A percentile compares a stretch with the other conserved stretches of the same genome.
Evolutionary conservation across 176 grass and related monocot genomes (phyloP).

Genomic region (Musa schizocarpa): DNA sequence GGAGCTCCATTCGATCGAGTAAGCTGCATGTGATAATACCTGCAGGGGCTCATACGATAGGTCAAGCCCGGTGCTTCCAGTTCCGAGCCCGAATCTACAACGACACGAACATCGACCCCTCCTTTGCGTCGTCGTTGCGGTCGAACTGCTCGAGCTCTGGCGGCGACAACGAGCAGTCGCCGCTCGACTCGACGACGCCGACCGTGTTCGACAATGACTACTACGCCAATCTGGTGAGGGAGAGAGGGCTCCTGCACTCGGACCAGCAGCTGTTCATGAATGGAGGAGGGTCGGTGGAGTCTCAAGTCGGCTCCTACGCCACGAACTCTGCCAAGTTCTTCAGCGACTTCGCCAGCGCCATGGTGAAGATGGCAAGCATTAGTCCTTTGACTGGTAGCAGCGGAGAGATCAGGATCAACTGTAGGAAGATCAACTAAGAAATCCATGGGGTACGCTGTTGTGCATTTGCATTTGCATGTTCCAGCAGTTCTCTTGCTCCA

Average conservation of each 20-base stretch:
- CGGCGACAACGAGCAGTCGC: background rate
- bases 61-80: background rate
- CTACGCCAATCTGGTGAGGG: background rate
- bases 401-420: conserved; percentile 8
- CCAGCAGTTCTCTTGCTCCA: too few relatives aligned
- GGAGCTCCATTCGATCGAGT: background rate
- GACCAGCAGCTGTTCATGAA: background rate
- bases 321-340: background rate
- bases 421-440: conserved; percentile 4
- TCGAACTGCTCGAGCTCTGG: background rate
- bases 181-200: background rate
- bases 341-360: conserved; percentile 2
- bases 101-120: background rate
- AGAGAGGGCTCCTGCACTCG: conserved; percentile 3
- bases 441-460: background rate
- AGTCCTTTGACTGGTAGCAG: background rate
- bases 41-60: conserved; percentile 8
- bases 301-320: background rate
- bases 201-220: background rate
- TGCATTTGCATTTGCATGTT: too few relatives aligned
- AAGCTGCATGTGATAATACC: background rate
- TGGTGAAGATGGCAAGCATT: conserved; percentile 8
- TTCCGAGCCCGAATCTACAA: conserved; percentile 7
- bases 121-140: background rate
- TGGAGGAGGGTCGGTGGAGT: background rate